Evolutionary conservation across 345 rosid genomes (phyloP), one percentile per base, ranked within the genome.

Genomic region (Sonneratia alba): DNA sequence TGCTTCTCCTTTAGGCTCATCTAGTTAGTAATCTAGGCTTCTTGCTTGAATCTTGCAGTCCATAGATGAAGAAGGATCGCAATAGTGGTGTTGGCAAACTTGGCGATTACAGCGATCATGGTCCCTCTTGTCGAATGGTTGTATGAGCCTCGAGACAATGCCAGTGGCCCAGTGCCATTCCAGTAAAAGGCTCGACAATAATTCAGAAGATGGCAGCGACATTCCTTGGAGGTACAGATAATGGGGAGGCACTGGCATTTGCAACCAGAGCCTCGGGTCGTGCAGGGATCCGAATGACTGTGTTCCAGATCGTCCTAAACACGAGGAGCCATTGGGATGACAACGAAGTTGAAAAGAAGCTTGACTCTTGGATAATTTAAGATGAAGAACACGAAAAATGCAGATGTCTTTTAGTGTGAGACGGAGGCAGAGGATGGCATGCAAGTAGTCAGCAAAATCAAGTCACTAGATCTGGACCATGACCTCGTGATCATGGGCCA

Each of bases 211-310:
- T 80, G 3, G 78, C 64, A 1, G 71, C 74, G 18, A 6, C 80
- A 10, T 81, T 84, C 71, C 5, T 78, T 0, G 77, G 83, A 0
- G 82, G 87, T 2, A 24, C 43, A 7, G 77, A 76, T 40, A 85
- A 81, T 65, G 74, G 80, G 1, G 85, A 81, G 32, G 83, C 82
- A 12, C 48, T 77, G 57, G 11, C 87, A 6, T 40, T 81, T 0
- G 79, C 67, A 6, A n/a, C 40, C 2, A 73, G 84, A 19, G 79
- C 76, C 80, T 67, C 76, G 1, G 48, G 53, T 1, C 74, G 76
- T 37, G 79, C 75, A 16, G 22, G 42, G 12, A 67, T 76, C 18
- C 63, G 71, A 27, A 66, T 77, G 34, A 79, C 78, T 0, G 0
- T 77, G 48, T 1, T 77, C 4, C 71, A 68, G 53, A 76, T 77